phyloP scores from a whole-genome alignment of 768 basidiomycete genomes.

The Rhodotorula sphaerocarpa region DNA sequence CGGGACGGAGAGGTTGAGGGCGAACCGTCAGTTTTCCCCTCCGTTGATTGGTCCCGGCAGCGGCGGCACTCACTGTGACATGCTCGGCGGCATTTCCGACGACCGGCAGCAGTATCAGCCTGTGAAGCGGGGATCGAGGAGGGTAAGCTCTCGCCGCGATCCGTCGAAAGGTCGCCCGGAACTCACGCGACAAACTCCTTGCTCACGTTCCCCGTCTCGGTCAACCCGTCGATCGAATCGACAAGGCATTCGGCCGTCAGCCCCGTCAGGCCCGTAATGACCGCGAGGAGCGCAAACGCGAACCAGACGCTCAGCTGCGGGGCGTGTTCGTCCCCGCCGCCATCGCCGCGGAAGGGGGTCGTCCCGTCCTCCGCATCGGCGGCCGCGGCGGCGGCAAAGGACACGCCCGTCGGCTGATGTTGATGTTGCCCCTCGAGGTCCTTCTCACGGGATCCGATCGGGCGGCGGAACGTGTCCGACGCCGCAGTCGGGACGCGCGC shows the following conservation, averaged over 20 bases:
- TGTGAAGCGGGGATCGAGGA: background rate
- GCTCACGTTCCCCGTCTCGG: slow-evolving; percentile 52
- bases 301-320: slow-evolving; percentile 57
- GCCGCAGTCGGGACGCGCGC: background rate
- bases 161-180: too few relatives aligned
- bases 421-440: background rate
- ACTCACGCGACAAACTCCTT: slow-evolving; percentile 66
- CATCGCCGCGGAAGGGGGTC: too few relatives aligned
- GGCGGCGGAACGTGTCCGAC: background rate
- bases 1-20: background rate
- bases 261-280: slow-evolving; percentile 43
- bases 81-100: slow-evolving; percentile 72
- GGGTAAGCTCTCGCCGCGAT: background rate
- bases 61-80: slow-evolving; percentile 22
- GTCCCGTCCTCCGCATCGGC: too few relatives aligned
- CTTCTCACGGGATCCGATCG: background rate
- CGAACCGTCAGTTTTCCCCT: background rate
- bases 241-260: slow-evolving; percentile 65
- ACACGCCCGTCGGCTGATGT: too few relatives aligned
- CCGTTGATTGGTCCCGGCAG: too few relatives aligned
- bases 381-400: background rate
- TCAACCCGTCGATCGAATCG: slow-evolving; percentile 65
- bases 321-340: slow-evolving; percentile 40
- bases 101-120: slow-evolving; percentile 77
- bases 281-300: slow-evolving; percentile 52